Percentiles rank a stretch among this genome's conserved stretches.
Evolutionary conservation across 352 stramenopile species (phyloP).

Genomic region (Phytophthora sojae): DNA sequence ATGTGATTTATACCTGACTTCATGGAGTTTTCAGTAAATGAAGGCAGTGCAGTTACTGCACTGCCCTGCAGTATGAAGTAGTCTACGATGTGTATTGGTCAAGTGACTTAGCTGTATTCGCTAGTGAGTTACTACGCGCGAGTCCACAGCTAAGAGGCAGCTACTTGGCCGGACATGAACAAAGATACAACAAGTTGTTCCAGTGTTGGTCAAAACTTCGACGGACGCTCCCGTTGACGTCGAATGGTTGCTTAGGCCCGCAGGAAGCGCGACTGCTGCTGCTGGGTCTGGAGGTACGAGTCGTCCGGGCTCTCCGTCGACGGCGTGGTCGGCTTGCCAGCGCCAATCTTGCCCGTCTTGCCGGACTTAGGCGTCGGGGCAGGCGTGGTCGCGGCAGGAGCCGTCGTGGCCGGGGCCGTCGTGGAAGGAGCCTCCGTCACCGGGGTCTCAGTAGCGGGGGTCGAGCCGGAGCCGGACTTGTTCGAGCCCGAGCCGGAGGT

Average conservation of each 20-base stretch:
- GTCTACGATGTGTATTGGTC: constrained; percentile 23
- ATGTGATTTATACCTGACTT: no score
- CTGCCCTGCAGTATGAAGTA: not conserved
- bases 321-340: constrained; percentile 11
- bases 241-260: constrained; percentile 33
- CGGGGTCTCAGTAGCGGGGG: constrained; percentile 15
- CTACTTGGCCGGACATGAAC: constrained; percentile 31
- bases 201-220: constrained; percentile 33
- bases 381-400: constrained; percentile 21
- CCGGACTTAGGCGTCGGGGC: constrained; percentile 22
- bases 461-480: constrained; percentile 25
- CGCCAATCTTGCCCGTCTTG: constrained; percentile 30
- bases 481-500: constrained; percentile 14
- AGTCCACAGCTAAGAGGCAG: constrained; percentile 2
- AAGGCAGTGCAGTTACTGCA: no score
- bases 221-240: constrained; percentile 39
- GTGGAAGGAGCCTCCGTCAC: constrained; percentile 12
- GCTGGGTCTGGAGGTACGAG: constrained; percentile 30
- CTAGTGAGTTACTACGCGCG: constrained; percentile 22
- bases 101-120: constrained; percentile 30
- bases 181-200: constrained; percentile 41
- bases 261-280: constrained; percentile 34
- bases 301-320: constrained; percentile 30
- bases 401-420: constrained; percentile 17
- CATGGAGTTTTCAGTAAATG: no score